Percentiles rank a stretch among this genome's conserved stretches.
Evolutionary conservation across 1,284 basidiomycete genomes (phyloP).

Genomic region (Marasmius fiardii): DNA sequence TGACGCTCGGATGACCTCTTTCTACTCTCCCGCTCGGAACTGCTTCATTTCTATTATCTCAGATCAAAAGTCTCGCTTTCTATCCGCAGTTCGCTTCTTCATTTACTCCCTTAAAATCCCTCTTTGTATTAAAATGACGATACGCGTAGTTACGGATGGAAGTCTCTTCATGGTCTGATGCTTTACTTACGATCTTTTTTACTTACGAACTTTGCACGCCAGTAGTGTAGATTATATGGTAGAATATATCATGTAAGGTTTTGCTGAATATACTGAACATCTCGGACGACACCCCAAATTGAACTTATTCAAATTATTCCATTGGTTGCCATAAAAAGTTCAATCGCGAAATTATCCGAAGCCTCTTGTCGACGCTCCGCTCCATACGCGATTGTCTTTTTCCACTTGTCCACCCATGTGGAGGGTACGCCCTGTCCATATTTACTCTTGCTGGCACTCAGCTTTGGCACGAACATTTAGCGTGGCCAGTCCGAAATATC

Average conservation of each 20-base stretch:
- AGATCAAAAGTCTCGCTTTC: conserved; percentile 2
- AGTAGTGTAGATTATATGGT: conserved; percentile 18
- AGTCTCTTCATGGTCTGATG: conserved; percentile 18
- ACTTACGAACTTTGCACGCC: conserved; percentile 9
- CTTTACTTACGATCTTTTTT: conserved; percentile 16
- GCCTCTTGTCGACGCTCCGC: neutral
- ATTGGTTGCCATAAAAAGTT: too few species aligned
- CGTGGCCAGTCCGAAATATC: conserved; percentile 13
- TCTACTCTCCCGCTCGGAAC: conserved; percentile 11
- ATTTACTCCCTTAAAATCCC: conserved; percentile 6
- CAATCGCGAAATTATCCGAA: too few species aligned
- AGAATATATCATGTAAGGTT: conserved; percentile 13
- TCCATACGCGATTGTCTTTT: neutral
- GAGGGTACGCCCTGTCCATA: neutral
- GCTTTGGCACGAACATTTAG: conserved; percentile 5
- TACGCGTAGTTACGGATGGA: conserved; percentile 24
- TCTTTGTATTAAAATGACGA: conserved; percentile 5
- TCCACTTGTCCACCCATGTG: neutral
- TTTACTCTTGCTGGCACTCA: conserved; percentile 2
- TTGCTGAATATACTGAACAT: conserved; percentile 1
- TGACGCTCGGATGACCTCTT: conserved; percentile 6
- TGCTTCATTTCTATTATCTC: conserved; percentile 5
- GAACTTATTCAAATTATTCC: too few species aligned
- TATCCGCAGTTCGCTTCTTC: conserved; percentile 6
- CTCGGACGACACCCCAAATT: neutral